A percentile compares a stretch with the other conserved stretches of the same genome.
phyloP scores from a whole-genome alignment of 208 protist species.

The Wallacemonas collosoma region DNA sequence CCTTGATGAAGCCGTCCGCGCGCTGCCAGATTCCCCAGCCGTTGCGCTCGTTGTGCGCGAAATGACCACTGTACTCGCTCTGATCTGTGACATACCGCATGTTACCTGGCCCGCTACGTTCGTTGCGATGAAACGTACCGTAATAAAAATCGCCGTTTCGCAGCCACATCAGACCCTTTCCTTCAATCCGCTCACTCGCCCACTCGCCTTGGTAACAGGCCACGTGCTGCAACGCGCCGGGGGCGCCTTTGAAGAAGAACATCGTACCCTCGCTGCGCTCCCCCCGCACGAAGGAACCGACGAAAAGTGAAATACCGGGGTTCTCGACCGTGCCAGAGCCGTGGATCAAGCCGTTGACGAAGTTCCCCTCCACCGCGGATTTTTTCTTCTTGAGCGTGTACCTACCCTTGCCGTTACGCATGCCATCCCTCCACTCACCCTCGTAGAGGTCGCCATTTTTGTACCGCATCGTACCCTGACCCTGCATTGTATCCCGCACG shows the following conservation, averaged over 20 bases:
- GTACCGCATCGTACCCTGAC: conserved; percentile 76
- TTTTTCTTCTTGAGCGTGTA: conserved; percentile 81
- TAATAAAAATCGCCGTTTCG: conserved; percentile 82
- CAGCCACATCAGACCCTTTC: conserved; percentile 83
- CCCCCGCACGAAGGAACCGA: conserved; percentile 75
- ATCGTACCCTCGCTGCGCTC: conserved; percentile 79
- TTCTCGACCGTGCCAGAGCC: conserved; percentile 69
- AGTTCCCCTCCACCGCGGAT: conserved; percentile 68
- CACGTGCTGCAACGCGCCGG: conserved; percentile 15
- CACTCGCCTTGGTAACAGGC: conserved; percentile 89
- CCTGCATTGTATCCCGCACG: conserved; percentile 56
- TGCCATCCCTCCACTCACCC: conserved; percentile 82
- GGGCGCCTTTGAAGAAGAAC: conserved; percentile 37
- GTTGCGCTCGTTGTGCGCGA: conserved; percentile 57
- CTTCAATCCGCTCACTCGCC: conserved; percentile 80
- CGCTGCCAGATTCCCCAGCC: conserved; percentile 68
- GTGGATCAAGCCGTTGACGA: conserved; percentile 87
- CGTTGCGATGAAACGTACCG: conserved; percentile 65
- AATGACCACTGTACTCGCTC: conserved; percentile 79
- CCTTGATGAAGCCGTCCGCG: conserved; percentile 55
- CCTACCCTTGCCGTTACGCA: conserved; percentile 83
- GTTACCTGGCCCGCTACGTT: conserved; percentile 74
- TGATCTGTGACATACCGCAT: conserved; percentile 63
- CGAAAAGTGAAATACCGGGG: conserved; percentile 73
- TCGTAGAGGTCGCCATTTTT: conserved; percentile 85